These are phyloP conservation scores for Backusella tuberculispora DNA, from an alignment of 192 early-diverging fungal genomes.

Conservation along the genomic window DNA sequence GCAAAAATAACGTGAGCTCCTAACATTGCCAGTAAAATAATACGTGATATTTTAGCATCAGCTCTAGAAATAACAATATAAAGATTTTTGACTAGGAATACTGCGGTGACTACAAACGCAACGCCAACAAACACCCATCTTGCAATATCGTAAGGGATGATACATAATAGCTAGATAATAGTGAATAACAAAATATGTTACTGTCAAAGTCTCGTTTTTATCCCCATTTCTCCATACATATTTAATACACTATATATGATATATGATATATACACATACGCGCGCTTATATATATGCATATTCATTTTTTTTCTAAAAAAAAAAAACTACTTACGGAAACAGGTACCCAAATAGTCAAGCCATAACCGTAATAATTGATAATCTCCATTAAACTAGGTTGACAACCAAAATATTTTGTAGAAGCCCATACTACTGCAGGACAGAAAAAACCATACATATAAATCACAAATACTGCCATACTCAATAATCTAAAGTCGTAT, in stretches of 20 bases:
- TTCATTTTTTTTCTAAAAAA: not conserved
- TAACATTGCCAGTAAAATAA: slow-evolving; percentile 69
- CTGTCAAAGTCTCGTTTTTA: not conserved
- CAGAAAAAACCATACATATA: slow-evolving; percentile 81
- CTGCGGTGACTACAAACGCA: slow-evolving; percentile 67
- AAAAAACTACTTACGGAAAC: slow-evolving; percentile 65
- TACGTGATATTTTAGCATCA: slow-evolving; percentile 69
- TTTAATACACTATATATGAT: too few relatives aligned
- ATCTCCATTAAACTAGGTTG: slow-evolving; percentile 86
- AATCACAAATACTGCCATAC: slow-evolving; percentile 79
- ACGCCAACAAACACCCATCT: slow-evolving; percentile 81
- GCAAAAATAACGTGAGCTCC: slow-evolving; percentile 70
- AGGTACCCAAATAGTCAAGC: slow-evolving; percentile 92
- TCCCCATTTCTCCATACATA: not conserved
- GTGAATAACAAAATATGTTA: not conserved
- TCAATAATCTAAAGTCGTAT: slow-evolving; percentile 83
- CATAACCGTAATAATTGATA: slow-evolving; percentile 89
- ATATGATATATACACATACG: too few relatives aligned
- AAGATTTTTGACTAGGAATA: slow-evolving; percentile 61
- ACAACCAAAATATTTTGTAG: slow-evolving; percentile 86
- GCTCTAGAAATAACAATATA: slow-evolving; percentile 69
- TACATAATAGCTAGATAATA: slow-evolving; percentile 66
- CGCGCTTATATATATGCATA: slow-evolving; percentile 2
- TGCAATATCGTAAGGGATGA: slow-evolving; percentile 80
- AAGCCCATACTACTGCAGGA: slow-evolving; percentile 76